Evolutionary conservation across 1,284 basidiomycete species (phyloP), one percentile per base, ranked within the genome.

Genomic region (Moniliophthora roreri): DNA sequence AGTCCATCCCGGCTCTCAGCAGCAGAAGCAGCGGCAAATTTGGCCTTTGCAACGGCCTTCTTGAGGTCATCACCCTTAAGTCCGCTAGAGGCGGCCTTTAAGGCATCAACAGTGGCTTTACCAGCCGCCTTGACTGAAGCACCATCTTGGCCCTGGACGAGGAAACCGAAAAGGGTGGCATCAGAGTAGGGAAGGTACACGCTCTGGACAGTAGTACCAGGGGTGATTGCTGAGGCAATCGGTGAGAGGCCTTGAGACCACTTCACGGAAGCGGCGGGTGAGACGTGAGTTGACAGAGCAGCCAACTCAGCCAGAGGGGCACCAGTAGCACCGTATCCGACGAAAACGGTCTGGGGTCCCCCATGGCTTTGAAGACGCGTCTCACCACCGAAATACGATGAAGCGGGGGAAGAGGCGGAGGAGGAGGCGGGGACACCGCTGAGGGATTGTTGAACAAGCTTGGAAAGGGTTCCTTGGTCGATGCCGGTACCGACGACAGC

Each of bases 141-240:
- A 6, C 82, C 65, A 32, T 79, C 80, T 51, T 76, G 66, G 7
- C 80, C 87, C 67, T 88, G 83, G 47, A 96, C 75, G 54, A 93
- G 72, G 54, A 95, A 71, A 58, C 92, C 93, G 60, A 95, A 85
- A 53, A 98, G 80, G 16, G 89, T 79, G 3, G 92, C 93, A 68
- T 97, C 95, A 20, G 93, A 92, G 76, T 97, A 98, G 16, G 89
- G 85, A 13, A 93, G 75, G 65, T 91, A 81, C 54, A 95, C 84
- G 2, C 86, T 71, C 69, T 87, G 81, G 53, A 89, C 89, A 21
- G 78, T 77, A 2, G 83, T 75, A 46, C 80, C 76, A 26, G 66
- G 60, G 2, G 85, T 81, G 18, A 88, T 62, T 26, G 65, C 62
- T 28, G 80, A 70, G 8, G 89, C 74, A 56, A 95, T 72, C 6